Percentiles rank a stretch among this genome's conserved stretches.
These are phyloP conservation scores for Diaporthe vaccinii DNA, from an alignment of 2,329 filamentous ascomycete genomes.

Conservation along the genomic window DNA sequence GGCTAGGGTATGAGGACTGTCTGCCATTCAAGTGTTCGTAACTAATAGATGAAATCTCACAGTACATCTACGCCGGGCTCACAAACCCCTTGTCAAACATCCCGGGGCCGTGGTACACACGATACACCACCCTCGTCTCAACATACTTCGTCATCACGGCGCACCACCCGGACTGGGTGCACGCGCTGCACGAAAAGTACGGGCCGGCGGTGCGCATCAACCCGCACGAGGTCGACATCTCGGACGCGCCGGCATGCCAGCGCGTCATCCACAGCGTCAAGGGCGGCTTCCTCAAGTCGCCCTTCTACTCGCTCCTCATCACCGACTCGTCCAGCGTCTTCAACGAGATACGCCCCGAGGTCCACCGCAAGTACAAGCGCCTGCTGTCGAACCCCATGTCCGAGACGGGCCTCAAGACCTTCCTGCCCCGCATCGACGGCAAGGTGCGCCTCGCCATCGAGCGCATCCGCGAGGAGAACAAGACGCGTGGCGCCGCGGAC, in stretches of 20 bases:
- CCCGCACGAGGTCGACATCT: conserved; percentile 46
- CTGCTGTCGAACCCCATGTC: conserved; percentile 58
- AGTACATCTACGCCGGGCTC: conserved; percentile 37
- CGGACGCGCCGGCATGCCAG: conserved; percentile 44
- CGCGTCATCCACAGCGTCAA: conserved; percentile 49
- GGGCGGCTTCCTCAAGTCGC: conserved; percentile 47
- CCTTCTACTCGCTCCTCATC: conserved; percentile 45
- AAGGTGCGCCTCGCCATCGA: conserved; percentile 56
- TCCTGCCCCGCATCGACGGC: conserved; percentile 51
- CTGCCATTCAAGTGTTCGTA: not conserved
- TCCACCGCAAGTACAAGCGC: conserved; percentile 56
- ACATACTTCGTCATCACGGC: conserved; percentile 42
- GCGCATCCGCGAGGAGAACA: conserved; percentile 59
- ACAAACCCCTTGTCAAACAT: conserved; percentile 43
- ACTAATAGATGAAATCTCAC: conserved; percentile 14
- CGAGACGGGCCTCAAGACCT: conserved; percentile 51
- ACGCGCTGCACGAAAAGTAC: conserved; percentile 45
- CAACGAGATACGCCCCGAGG: conserved; percentile 53
- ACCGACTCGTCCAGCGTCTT: conserved; percentile 52
- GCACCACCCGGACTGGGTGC: conserved; percentile 43
- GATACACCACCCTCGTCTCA: conserved; percentile 42
- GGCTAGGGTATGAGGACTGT: not conserved
- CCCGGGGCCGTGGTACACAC: conserved; percentile 47
- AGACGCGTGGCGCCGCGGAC: conserved; percentile 54
- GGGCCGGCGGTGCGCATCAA: conserved; percentile 47